Evolutionary conservation across 2,329 filamentous ascomycete species (phyloP).

Genomic region (Penicillium corylophilum): DNA sequence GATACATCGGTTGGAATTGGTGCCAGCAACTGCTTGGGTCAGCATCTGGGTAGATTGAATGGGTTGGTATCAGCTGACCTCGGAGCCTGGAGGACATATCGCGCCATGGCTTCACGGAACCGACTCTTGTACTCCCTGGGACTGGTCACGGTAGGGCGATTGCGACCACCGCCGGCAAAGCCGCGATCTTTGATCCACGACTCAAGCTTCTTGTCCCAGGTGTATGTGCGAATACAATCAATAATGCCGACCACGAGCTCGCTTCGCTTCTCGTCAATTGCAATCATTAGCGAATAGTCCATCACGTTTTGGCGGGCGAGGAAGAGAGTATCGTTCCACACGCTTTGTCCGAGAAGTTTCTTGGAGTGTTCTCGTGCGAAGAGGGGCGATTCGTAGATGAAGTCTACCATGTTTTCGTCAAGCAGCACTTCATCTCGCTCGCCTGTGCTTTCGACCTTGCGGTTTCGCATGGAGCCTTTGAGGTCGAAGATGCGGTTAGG

Average conservation of each 20-base stretch:
- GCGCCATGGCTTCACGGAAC: constrained; percentile 94
- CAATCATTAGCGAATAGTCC: constrained; percentile 99
- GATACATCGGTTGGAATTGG: constrained; percentile 41
- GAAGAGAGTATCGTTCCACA: constrained; percentile 98
- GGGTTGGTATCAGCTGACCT: constrained; percentile 37
- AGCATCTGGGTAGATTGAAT: constrained; percentile 1
- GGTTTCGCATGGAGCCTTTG: constrained; percentile 97
- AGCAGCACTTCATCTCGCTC: constrained; percentile 94
- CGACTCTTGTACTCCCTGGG: constrained; percentile 97
- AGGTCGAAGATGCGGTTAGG: constrained; percentile 91
- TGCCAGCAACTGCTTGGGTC: constrained; percentile 44
- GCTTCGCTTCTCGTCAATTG: constrained; percentile 84
- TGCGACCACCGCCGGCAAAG: constrained; percentile 74
- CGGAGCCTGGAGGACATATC: constrained; percentile 62
- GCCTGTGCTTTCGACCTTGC: constrained; percentile 92
- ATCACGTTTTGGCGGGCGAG: constrained; percentile 94
- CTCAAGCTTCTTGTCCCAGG: constrained; percentile 99
- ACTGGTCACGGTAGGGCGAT: constrained; percentile 89
- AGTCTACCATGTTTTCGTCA: constrained; percentile 98
- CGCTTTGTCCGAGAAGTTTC: constrained; percentile 83
- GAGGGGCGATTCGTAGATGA: constrained; percentile 94
- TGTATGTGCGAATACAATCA: constrained; percentile 97
- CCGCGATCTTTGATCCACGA: constrained; percentile 98
- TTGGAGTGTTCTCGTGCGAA: constrained; percentile 96
- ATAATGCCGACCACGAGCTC: constrained; percentile 97